Percentiles rank a stretch among this genome's conserved stretches.
phyloP scores from a whole-genome alignment of 2,329 filamentous ascomycete species.

The Arthroderma sp. region DNA sequence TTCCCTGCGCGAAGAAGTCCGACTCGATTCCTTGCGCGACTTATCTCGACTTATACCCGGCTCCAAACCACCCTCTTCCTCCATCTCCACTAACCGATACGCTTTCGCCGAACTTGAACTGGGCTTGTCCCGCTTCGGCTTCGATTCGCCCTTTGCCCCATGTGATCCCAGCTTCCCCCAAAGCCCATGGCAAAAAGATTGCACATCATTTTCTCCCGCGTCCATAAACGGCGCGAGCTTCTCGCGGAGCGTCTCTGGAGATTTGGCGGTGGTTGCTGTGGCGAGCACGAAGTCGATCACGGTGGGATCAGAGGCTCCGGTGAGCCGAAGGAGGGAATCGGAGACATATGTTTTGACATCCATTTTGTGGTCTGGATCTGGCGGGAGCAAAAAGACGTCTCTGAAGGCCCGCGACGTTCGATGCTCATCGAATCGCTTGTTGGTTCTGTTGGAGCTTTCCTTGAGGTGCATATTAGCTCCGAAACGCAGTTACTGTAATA shows the following conservation, averaged over 20 bases:
- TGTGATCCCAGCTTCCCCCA: slow-evolving; percentile 22
- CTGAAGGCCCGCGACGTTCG: too few species aligned
- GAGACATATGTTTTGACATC: slow-evolving; percentile 32
- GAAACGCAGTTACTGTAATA: too few species aligned
- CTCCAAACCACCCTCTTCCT: slow-evolving; percentile 26
- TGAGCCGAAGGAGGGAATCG: slow-evolving; percentile 39
- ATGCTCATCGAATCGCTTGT: too few species aligned
- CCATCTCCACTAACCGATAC: slow-evolving; percentile 43
- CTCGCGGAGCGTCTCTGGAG: slow-evolving; percentile 34
- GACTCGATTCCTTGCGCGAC: slow-evolving; percentile 21
- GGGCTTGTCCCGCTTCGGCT: slow-evolving; percentile 10
- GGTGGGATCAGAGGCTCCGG: slow-evolving; percentile 43
- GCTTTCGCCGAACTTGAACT: slow-evolving; percentile 31
- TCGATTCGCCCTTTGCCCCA: slow-evolving; percentile 13
- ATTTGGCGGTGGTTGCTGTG: slow-evolving; percentile 39
- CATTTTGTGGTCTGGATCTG: slow-evolving; percentile 16
- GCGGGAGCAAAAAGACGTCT: background rate
- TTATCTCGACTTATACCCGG: background rate
- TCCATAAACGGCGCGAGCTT: slow-evolving; percentile 42
- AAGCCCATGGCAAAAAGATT: slow-evolving; percentile 36
- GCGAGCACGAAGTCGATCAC: slow-evolving; percentile 45
- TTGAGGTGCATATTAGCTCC: too few species aligned
- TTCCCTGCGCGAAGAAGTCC: slow-evolving; percentile 3
- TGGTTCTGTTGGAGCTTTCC: too few species aligned
- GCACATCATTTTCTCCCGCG: slow-evolving; percentile 31